Base-by-base conservation (phyloP, 2,329 filamentous ascomycete species). In the Alternaria arborescens region DNA sequence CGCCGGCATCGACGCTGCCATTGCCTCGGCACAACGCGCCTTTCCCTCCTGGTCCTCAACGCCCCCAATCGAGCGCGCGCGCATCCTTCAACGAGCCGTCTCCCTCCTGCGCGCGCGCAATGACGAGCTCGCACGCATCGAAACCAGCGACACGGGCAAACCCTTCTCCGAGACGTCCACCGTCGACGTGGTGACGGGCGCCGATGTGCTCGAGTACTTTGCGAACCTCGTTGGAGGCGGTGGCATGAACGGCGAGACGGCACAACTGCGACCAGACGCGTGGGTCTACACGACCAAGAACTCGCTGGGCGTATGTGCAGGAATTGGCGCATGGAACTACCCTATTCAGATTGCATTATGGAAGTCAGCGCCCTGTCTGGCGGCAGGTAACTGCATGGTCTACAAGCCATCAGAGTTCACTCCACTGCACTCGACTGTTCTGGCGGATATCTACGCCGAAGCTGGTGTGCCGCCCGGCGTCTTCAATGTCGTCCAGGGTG, bases 281-380 rank as follows among this genome's bases (percentile, higher is more conserved):
- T 93, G 90, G 86, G 88, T 95, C 38, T 93, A 94, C 78, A 94
- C 91, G 11, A 89, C 88, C 72, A 94, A 95, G 77, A 90, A 92
- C 69, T 86, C 93, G 5, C 82, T 96, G 18, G 93, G 93, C 26
- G 92, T 95, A 14, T 96, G 92, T 76, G 93, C 87, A 14, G 93
- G 91, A 58, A 96, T 96, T 67, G 93, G 92, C 56, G 93, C 93
- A 14, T 96, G 92, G 92, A 96, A 96, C 80, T 96, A 96, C 75
- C 93, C 93, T 12, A 91, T 96, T 66, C 92, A 96, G 78, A 96
- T 96, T 30, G 92, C 92, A 8, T 83, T 96, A 1, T 96, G 92
- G 92, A 96, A 96, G 79, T 93, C 91, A 1, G 92, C 91, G 0
- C 91, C 93, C 0, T 95, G 92, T 70, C 84, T 96, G 14, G 92